These are phyloP conservation scores for Biscogniauxia sp. DNA, from an alignment of 2,329 filamentous ascomycete species.

Conservation along the genomic window DNA sequence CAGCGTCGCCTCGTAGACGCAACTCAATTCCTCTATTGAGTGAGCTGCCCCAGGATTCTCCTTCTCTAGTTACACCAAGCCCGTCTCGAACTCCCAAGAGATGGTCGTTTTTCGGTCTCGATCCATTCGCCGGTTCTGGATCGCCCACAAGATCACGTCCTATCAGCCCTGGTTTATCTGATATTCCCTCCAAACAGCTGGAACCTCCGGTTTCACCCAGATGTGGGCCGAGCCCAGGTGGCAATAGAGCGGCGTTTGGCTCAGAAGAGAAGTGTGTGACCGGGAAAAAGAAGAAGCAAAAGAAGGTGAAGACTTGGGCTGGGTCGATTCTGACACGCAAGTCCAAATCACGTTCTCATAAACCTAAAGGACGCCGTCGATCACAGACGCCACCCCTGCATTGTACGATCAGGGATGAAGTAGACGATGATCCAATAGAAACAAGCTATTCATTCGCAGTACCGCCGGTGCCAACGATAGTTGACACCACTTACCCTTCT, in stretches of 20 bases:
- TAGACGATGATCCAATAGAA: conserved; percentile 27
- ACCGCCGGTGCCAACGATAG: conserved; percentile 36
- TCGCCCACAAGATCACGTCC: conserved; percentile 48
- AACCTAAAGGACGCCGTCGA: conserved; percentile 39
- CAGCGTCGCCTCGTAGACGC: conserved; percentile 46
- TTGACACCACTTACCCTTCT: conserved; percentile 35
- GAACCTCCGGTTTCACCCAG: conserved; percentile 28
- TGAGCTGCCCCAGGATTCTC: conserved; percentile 37
- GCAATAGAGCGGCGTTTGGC: conserved; percentile 29
- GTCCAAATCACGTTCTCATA: conserved; percentile 48
- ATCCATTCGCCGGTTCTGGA: conserved; percentile 47
- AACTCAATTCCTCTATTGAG: conserved; percentile 59
- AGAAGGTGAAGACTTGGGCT: conserved; percentile 74
- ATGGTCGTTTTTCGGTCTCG: conserved; percentile 63
- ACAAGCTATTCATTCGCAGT: conserved; percentile 29
- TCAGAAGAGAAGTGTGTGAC: conserved; percentile 14
- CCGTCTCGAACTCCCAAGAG: conserved; percentile 53
- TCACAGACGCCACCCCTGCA: conserved; percentile 47
- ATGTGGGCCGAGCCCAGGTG: conserved; percentile 4
- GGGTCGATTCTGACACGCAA: conserved; percentile 66
- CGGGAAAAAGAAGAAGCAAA: conserved; percentile 50
- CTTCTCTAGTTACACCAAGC: conserved; percentile 40
- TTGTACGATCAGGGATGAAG: conserved; percentile 30
- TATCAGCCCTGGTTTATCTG: conserved; percentile 46
- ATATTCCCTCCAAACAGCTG: conserved; percentile 33